Conservation (phyloP, 1,284 basidiomycete species). For the Trichosporon ovoides region DNA sequence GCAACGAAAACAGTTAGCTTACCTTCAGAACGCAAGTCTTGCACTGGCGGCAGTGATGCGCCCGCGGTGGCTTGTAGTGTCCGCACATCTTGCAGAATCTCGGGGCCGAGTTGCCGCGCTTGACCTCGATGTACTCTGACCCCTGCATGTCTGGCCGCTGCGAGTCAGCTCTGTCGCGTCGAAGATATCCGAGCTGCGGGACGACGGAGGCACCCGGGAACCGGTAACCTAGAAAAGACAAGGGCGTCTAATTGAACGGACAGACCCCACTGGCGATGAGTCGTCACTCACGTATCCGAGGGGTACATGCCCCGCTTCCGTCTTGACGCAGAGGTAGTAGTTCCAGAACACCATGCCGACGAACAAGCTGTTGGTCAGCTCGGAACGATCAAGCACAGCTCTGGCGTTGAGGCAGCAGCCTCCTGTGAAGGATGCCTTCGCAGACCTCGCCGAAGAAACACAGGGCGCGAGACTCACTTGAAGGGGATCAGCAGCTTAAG, state of each 20-base stretch:
- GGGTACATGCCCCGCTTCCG: slow-evolving; percentile 80
- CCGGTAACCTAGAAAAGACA: too few relatives aligned
- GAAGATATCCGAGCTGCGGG: background rate
- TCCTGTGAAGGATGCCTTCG: too few relatives aligned
- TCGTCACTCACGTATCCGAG: slow-evolving; percentile 62
- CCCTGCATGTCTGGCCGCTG: slow-evolving; percentile 69
- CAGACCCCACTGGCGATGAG: background rate
- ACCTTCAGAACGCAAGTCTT: slow-evolving; percentile 56
- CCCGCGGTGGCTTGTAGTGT: slow-evolving; percentile 53
- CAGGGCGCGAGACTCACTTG: slow-evolving; percentile 60
- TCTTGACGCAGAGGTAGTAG: slow-evolving; percentile 72
- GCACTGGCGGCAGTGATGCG: slow-evolving; percentile 86
- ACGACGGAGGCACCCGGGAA: too few relatives aligned
- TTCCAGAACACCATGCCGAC: slow-evolving; percentile 77
- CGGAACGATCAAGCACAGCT: too few relatives aligned
- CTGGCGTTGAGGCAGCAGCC: too few relatives aligned
- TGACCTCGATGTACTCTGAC: slow-evolving; percentile 74
- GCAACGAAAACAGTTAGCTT: background rate
- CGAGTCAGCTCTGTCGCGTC: background rate
- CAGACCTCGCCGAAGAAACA: background rate
- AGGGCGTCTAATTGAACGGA: background rate
- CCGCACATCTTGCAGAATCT: slow-evolving; percentile 72
- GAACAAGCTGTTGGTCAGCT: slow-evolving; percentile 55
- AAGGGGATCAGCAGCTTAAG: slow-evolving; percentile 71
- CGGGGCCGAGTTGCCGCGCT: slow-evolving; percentile 70